These are phyloP conservation scores for Jaminaea rosea DNA, from an alignment of 1,284 basidiomycete genomes.

Conservation along the genomic window DNA sequence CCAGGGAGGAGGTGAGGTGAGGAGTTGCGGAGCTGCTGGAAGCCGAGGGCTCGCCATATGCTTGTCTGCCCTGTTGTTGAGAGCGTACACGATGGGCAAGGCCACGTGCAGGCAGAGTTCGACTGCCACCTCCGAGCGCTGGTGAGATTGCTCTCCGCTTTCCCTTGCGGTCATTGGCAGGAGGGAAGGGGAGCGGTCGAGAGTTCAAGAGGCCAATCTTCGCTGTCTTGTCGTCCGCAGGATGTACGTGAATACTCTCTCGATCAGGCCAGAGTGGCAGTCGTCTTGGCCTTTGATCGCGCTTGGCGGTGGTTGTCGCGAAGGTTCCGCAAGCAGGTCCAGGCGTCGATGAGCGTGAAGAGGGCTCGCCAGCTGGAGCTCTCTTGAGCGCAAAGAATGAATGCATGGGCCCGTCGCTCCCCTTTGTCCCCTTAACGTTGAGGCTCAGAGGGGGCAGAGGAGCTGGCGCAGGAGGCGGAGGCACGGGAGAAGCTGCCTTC, in stretches of 20 bases:
- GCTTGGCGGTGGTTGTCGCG: no score
- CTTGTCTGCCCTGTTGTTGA: background rate
- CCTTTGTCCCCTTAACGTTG: background rate
- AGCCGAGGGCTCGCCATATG: background rate
- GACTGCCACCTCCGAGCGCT: background rate
- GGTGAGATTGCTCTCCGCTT: no score
- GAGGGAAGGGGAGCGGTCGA: background rate
- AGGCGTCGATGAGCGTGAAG: background rate
- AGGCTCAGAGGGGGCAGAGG: background rate
- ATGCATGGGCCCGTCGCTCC: background rate
- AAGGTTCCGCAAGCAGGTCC: background rate
- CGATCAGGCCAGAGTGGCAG: background rate
- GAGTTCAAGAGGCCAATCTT: background rate
- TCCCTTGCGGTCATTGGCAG: no score
- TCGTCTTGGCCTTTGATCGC: no score
- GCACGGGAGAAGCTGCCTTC: no score
- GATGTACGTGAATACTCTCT: background rate
- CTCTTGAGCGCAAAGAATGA: slow-evolving; percentile 1
- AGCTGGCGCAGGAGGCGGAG: no score
- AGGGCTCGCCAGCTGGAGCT: background rate
- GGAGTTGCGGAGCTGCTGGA: background rate
- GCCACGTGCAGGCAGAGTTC: background rate
- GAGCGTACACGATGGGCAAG: no score
- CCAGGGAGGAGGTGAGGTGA: background rate
- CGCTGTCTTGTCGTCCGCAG: background rate